phyloP scores from a whole-genome alignment of 164 flowering plant genomes.

The Dillenia suffruticosa region DNA sequence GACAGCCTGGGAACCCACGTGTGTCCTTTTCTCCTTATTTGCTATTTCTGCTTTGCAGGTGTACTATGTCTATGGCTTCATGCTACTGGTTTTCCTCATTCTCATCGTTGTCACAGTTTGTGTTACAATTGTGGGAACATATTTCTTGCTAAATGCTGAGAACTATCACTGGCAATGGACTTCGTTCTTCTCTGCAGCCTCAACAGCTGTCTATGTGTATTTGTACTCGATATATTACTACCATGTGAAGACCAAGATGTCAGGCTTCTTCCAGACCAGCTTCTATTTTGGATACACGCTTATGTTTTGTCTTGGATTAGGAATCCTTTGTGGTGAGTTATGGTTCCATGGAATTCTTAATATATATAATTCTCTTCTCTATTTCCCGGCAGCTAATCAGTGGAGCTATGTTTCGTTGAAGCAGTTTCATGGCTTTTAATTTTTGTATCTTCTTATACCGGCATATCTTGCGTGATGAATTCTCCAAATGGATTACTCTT shows the following conservation, averaged over 20 bases:
- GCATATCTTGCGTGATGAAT: too few species aligned
- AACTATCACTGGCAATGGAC: constrained; percentile 99
- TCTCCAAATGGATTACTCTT: too few species aligned
- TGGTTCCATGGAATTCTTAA: background rate
- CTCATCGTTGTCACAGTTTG: constrained; percentile 92
- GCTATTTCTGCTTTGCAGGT: constrained; percentile 45
- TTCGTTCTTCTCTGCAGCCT: constrained; percentile 98
- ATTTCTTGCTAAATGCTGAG: constrained; percentile 95
- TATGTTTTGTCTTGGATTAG: constrained; percentile 96
- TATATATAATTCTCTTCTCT: background rate
- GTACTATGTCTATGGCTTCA: constrained; percentile 97
- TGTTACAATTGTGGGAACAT: constrained; percentile 97
- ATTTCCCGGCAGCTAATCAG: background rate
- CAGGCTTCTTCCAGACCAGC: constrained; percentile 99
- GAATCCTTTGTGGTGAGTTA: constrained; percentile 92
- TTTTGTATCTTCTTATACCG: too few species aligned
- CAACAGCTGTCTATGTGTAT: constrained; percentile 92
- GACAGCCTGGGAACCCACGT: too few species aligned
- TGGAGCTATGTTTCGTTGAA: background rate
- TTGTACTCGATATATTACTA: constrained; percentile 91
- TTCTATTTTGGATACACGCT: constrained; percentile 97
- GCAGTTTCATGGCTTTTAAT: too few species aligned
- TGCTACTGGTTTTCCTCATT: constrained; percentile 93
- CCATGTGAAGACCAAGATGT: constrained; percentile 95
- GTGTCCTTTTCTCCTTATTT: too few species aligned